Evolutionary conservation across 306 rosid genomes (phyloP).

Genomic region (Spatholobus suberectus): DNA sequence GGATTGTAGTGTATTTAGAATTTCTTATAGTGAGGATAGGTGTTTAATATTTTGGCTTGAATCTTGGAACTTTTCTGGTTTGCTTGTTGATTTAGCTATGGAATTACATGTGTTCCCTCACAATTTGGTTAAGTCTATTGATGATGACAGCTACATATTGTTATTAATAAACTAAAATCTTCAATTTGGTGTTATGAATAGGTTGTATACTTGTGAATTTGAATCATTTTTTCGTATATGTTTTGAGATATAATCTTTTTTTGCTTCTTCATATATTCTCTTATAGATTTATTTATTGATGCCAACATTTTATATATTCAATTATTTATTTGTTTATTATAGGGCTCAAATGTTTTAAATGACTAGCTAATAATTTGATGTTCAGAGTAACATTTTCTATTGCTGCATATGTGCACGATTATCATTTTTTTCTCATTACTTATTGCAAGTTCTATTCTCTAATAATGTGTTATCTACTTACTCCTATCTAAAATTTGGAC

Average conservation of each 20-base stretch:
- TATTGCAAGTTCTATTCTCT: constrained; percentile 5
- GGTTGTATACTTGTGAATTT: constrained; percentile 12
- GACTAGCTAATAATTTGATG: background rate
- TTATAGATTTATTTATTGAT: background rate
- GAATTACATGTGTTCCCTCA: too few species aligned
- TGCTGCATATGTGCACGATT: background rate
- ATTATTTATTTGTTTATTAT: background rate
- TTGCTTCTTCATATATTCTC: constrained; percentile 13
- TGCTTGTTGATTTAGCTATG: too few species aligned
- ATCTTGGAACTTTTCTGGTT: background rate
- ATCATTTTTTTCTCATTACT: background rate
- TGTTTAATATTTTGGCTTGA: background rate
- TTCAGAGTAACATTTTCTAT: background rate
- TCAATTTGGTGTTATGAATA: constrained; percentile 10
- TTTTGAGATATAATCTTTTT: background rate
- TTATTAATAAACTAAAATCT: background rate
- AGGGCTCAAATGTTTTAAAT: background rate
- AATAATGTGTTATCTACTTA: constrained; percentile 16
- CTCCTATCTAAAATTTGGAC: constrained; percentile 30
- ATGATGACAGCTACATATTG: background rate
- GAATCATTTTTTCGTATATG: constrained; percentile 15
- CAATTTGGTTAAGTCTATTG: background rate
- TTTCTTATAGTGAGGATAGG: background rate
- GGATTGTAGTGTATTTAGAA: background rate
- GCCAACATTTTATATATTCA: background rate